These are phyloP conservation scores for Strobilomyces echinocephalus DNA, from an alignment of 768 basidiomycete genomes.

Conservation along the genomic window DNA sequence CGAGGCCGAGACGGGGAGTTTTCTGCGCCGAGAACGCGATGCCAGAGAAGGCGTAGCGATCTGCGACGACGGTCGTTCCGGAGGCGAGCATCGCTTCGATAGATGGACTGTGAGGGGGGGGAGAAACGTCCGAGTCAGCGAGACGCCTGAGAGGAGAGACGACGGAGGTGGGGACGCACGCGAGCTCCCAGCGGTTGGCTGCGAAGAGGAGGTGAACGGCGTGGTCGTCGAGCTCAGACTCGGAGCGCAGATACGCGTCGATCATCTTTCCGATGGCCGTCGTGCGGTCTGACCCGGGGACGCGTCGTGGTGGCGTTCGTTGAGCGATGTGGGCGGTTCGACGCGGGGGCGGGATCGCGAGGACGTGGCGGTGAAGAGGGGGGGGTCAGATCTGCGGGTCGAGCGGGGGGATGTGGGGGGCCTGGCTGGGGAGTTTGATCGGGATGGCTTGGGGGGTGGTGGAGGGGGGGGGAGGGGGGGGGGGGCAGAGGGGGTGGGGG, in stretches of 20 bases:
- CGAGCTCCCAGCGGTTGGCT: slow-evolving; percentile 95
- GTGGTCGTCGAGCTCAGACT: slow-evolving; percentile 85
- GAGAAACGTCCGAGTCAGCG: no score
- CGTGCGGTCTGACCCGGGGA: slow-evolving; percentile 62
- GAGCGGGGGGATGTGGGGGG: no score
- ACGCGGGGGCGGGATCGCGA: background rate
- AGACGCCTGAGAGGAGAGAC: no score
- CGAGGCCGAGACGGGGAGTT: slow-evolving; percentile 28
- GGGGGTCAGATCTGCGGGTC: background rate
- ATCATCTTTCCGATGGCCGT: slow-evolving; percentile 92
- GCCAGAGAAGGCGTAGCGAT: slow-evolving; percentile 95
- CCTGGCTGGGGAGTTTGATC: no score
- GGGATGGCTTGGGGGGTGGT: no score
- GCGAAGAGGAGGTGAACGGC: slow-evolving; percentile 93
- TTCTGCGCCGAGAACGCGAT: slow-evolving; percentile 81
- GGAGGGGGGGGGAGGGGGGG: no score
- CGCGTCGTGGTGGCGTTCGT: background rate
- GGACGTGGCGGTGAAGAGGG: no score
- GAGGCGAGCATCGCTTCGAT: slow-evolving; percentile 55
- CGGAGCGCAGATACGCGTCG: slow-evolving; percentile 80
- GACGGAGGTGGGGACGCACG: slow-evolving; percentile 45
- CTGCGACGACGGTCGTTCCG: slow-evolving; percentile 78
- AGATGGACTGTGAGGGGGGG: slow-evolving; percentile 38
- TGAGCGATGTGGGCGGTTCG: background rate
- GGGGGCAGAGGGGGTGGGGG: no score